These are phyloP conservation scores for Heracleum sosnowskyi DNA, from an alignment of 129 eudicot genomes.

Conservation along the genomic window DNA sequence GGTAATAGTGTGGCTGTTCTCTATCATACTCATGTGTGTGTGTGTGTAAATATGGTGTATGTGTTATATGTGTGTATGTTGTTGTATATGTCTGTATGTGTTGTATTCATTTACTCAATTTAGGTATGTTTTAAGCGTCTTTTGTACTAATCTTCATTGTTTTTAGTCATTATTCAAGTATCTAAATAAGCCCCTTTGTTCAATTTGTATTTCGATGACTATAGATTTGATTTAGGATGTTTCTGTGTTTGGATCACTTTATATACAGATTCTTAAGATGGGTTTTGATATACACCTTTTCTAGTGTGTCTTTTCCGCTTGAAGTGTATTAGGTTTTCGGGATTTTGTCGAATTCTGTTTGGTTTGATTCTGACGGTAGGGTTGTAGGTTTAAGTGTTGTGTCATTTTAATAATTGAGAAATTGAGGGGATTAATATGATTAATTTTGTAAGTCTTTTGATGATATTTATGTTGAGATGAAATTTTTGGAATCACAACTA, in stretches of 20 bases:
- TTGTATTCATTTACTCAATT: too few species aligned
- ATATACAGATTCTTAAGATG: constrained; percentile 32
- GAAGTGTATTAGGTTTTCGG: background rate
- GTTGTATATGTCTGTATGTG: too few species aligned
- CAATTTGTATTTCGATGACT: background rate
- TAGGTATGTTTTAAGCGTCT: background rate
- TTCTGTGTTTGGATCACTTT: constrained; percentile 21
- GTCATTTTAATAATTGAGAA: background rate
- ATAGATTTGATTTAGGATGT: constrained; percentile 26
- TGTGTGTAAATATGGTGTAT: too few species aligned
- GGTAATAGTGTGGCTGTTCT: too few species aligned
- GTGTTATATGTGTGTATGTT: too few species aligned
- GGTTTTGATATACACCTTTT: constrained; percentile 37
- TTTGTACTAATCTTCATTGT: background rate
- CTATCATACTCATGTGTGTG: too few species aligned
- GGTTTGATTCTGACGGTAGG: constrained; percentile 1
- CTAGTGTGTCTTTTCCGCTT: constrained; percentile 13
- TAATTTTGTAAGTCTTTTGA: constrained; percentile 15
- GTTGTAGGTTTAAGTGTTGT: background rate
- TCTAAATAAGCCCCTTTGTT: background rate
- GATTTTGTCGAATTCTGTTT: background rate
- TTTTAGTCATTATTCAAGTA: background rate
- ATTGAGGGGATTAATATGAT: constrained; percentile 17
- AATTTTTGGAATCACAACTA: constrained; percentile 12
- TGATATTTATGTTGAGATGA: constrained; percentile 32